Evolutionary conservation across 208 protist species (phyloP).

Genomic region (Histomonas meleagridis): DNA sequence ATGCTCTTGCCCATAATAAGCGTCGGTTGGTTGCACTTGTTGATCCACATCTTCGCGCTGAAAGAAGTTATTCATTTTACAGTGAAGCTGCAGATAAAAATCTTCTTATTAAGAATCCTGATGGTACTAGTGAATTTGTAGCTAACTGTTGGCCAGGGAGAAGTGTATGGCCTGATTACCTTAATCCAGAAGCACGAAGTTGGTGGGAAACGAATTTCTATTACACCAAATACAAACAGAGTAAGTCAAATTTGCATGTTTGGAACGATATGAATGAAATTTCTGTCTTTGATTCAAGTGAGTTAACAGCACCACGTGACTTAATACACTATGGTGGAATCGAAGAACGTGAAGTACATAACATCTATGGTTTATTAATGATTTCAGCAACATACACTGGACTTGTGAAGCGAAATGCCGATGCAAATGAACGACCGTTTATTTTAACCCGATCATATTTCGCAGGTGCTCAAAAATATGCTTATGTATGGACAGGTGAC

Average conservation of each 20-base stretch:
- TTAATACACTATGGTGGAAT: slow-evolving; percentile 62
- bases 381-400: slow-evolving; percentile 59
- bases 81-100: neutral
- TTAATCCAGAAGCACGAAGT: slow-evolving; percentile 66
- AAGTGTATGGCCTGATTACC: slow-evolving; percentile 75
- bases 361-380: slow-evolving; percentile 82
- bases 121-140: slow-evolving; percentile 66
- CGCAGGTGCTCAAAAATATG: slow-evolving; percentile 82
- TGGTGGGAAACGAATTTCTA: slow-evolving; percentile 34
- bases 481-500: slow-evolving; percentile 90
- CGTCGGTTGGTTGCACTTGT: slow-evolving; percentile 13
- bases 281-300: slow-evolving; percentile 80
- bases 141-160: slow-evolving; percentile 87
- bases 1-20: neutral
- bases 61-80: neutral
- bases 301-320: slow-evolving; percentile 78
- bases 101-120: neutral
- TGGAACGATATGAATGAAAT: slow-evolving; percentile 99
- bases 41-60: slow-evolving; percentile 11
- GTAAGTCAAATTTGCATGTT: slow-evolving; percentile 71
- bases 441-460: slow-evolving; percentile 92
- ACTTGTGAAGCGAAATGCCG: slow-evolving; percentile 56
- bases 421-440: slow-evolving; percentile 68
- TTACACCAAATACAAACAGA: slow-evolving; percentile 51
- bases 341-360: slow-evolving; percentile 87